Evolutionary conservation across 306 rosid genomes (phyloP).

Genomic region (Comarum palustre): DNA sequence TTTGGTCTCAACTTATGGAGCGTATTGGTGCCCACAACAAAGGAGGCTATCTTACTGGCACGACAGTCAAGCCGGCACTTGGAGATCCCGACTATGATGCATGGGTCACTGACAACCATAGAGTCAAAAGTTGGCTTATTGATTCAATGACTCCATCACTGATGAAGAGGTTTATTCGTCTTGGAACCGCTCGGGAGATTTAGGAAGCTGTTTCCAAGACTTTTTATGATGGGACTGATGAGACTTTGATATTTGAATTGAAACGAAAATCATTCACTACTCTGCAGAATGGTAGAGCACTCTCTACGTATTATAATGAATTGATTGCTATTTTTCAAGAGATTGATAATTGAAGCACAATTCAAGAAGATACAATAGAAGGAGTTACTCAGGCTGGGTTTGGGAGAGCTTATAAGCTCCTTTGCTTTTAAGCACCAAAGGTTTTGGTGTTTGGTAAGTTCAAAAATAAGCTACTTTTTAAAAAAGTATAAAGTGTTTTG

Average conservation of each 20-base stretch:
- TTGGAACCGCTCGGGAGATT: conserved; percentile 1
- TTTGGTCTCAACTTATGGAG: conserved; percentile 18
- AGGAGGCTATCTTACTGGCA: not conserved
- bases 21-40: not conserved
- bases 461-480: too few species aligned
- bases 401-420: too few species aligned
- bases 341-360: too few species aligned
- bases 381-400: too few species aligned
- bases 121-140: not conserved
- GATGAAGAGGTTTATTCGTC: conserved; percentile 6
- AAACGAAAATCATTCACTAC: too few species aligned
- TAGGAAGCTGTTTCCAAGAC: conserved; percentile 8
- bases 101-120: not conserved
- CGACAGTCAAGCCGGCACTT: not conserved
- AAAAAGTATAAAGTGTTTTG: too few species aligned
- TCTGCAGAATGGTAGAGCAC: too few species aligned
- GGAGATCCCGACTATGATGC: not conserved
- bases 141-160: not conserved
- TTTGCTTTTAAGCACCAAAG: too few species aligned
- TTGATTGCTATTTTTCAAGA: too few species aligned
- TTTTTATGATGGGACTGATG: conserved; percentile 3
- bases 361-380: too few species aligned
- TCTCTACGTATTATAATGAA: too few species aligned
- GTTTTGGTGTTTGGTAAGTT: too few species aligned
- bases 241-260: not conserved